Percentiles rank a stretch among this genome's conserved stretches.
phyloP scores from a whole-genome alignment of 1,284 basidiomycete species.

The Ustilago bromivora region DNA sequence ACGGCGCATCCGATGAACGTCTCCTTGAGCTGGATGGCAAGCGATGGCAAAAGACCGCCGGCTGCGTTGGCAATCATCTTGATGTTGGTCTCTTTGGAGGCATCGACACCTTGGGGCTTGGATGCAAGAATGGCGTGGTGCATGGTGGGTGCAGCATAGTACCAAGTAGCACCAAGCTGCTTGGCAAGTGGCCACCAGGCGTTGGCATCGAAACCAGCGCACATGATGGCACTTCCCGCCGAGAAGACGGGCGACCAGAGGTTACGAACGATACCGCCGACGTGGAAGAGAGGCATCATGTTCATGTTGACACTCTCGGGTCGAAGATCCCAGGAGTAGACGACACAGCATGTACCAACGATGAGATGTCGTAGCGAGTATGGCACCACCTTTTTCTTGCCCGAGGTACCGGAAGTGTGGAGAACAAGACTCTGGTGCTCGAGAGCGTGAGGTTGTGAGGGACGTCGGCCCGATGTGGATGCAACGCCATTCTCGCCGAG shows the following conservation, averaged over 20 bases:
- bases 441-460: conserved; percentile 60
- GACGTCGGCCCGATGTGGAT: conserved; percentile 46
- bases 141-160: conserved; percentile 70
- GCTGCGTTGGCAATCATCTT: conserved; percentile 69
- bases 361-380: conserved; percentile 69
- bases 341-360: conserved; percentile 68
- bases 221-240: conserved; percentile 68
- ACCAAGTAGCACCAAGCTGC: conserved; percentile 69
- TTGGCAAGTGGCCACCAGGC: conserved; percentile 67
- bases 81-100: conserved; percentile 61
- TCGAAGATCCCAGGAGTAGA: conserved; percentile 66
- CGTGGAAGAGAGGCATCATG: conserved; percentile 70
- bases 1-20: conserved; percentile 65
- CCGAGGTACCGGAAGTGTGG: conserved; percentile 69
- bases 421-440: conserved; percentile 67
- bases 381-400: conserved; percentile 69
- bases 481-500: conserved; percentile 50
- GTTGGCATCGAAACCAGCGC: conserved; percentile 68
- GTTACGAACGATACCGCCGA: conserved; percentile 69
- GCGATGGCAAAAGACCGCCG: conserved; percentile 68
- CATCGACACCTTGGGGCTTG: conserved; percentile 62
- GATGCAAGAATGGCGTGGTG: conserved; percentile 69
- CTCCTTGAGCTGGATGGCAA: conserved; percentile 68
- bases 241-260: conserved; percentile 68
- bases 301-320: conserved; percentile 69